Percentiles rank a stretch among this genome's conserved stretches.
Conservation (phyloP, 805 yeast species). For the Saccharomycopsis fermentans region DNA sequence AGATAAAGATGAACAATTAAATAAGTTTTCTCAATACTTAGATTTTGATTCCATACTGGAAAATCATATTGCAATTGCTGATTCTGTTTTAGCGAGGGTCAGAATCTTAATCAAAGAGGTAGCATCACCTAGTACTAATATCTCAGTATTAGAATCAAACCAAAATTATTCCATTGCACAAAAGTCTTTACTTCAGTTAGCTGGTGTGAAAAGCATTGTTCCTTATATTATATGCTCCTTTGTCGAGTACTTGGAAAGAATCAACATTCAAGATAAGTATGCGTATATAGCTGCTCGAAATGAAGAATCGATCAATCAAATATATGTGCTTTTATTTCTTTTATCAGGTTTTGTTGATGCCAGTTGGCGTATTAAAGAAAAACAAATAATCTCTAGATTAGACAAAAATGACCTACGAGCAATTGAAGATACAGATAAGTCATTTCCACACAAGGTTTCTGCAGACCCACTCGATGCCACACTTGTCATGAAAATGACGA, state of each 20-base stretch:
- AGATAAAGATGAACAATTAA: not conserved
- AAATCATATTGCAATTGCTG: constrained; percentile 9
- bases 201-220: not conserved
- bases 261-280: constrained; percentile 9
- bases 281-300: constrained; percentile 13
- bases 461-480: constrained; percentile 13
- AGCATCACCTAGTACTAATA: constrained; percentile 4
- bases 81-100: constrained; percentile 8
- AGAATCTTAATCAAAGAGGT: constrained; percentile 5
- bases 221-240: constrained; percentile 12
- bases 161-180: constrained; percentile 5
- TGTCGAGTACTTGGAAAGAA: constrained; percentile 4
- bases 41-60: not conserved
- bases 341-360: constrained; percentile 15
- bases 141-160: constrained; percentile 11
- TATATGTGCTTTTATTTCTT: constrained; percentile 5
- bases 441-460: constrained; percentile 13
- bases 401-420: constrained; percentile 1
- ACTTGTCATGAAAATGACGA: constrained; percentile 4
- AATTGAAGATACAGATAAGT: constrained; percentile 15
- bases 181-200: constrained; percentile 7
- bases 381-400: not conserved
- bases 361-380: constrained; percentile 16
- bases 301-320: constrained; percentile 10
- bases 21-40: not conserved